phyloP scores from a whole-genome alignment of 1,139 yeast genomes.

The Yamadazyma spencermartinsiae region DNA sequence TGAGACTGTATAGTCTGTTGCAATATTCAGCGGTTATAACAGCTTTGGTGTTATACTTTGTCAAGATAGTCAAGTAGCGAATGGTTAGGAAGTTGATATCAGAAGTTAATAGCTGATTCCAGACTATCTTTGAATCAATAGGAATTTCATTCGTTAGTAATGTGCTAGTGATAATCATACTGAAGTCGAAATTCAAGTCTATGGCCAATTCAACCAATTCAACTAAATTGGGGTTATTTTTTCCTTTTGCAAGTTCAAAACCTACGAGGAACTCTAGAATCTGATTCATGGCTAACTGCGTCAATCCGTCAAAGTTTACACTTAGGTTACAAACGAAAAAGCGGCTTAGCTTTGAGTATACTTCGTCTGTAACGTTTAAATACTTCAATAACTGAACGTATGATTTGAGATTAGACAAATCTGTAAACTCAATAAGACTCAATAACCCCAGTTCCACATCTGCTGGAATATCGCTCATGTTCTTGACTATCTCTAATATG shows the following conservation, averaged over 20 bases:
- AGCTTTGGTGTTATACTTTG: too few species aligned
- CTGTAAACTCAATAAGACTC: slow-evolving; percentile 3
- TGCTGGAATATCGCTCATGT: not conserved
- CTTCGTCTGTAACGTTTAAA: slow-evolving; percentile 2
- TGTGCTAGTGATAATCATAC: not conserved
- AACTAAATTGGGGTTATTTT: slow-evolving; percentile 5
- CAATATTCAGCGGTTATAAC: not conserved
- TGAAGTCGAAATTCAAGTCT: slow-evolving; percentile 6
- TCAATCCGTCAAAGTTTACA: slow-evolving; percentile 10
- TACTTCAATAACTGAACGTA: slow-evolving; percentile 10
- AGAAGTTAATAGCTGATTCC: not conserved
- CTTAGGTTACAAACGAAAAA: slow-evolving; percentile 7
- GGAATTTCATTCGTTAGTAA: not conserved
- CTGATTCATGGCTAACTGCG: slow-evolving; percentile 8
- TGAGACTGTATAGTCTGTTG: not conserved
- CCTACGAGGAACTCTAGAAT: slow-evolving; percentile 2
- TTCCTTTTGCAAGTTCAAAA: slow-evolving; percentile 2
- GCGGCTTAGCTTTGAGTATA: not conserved
- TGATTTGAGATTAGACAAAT: slow-evolving; percentile 13
- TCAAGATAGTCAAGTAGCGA: not conserved
- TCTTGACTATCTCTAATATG: slow-evolving; percentile 26
- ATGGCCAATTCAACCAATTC: slow-evolving; percentile 1
- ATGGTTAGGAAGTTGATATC: slow-evolving; percentile 3
- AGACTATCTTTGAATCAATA: not conserved
- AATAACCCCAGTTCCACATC: slow-evolving; percentile 2